Evolutionary conservation across 345 rosid species (phyloP).

Genomic region (Pugionium cornutum): DNA sequence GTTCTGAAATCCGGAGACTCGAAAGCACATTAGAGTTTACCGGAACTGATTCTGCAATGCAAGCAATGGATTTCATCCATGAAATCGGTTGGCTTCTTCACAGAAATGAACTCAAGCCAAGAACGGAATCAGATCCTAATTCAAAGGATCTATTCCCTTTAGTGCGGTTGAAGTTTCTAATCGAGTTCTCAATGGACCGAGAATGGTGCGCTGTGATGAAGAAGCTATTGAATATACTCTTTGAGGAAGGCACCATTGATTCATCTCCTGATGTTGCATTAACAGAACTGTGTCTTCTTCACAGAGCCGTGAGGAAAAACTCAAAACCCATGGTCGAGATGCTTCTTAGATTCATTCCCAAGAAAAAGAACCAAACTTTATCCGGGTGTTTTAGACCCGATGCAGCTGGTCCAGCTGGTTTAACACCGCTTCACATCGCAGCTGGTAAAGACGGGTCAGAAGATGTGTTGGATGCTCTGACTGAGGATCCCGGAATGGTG

Average conservation of each 20-base stretch:
- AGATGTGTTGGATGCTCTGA: slow-evolving; percentile 79
- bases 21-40: slow-evolving; percentile 63
- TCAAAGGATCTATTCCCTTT: slow-evolving; percentile 57
- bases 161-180: slow-evolving; percentile 77
- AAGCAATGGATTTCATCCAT: slow-evolving; percentile 88
- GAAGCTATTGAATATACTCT: slow-evolving; percentile 70
- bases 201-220: slow-evolving; percentile 97
- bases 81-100: slow-evolving; percentile 99
- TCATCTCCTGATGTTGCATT: slow-evolving; percentile 53
- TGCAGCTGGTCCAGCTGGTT: slow-evolving; percentile 84
- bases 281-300: slow-evolving; percentile 83
- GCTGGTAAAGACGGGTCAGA: slow-evolving; percentile 99
- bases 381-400: slow-evolving; percentile 74
- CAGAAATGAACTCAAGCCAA: slow-evolving; percentile 55
- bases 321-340: slow-evolving; percentile 72
- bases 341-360: slow-evolving; percentile 70
- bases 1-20: slow-evolving; percentile 82
- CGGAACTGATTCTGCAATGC: slow-evolving; percentile 66
- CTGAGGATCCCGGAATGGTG: slow-evolving; percentile 89
- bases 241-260: slow-evolving; percentile 67
- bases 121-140: slow-evolving; percentile 60
- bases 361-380: slow-evolving; percentile 12
- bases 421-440: slow-evolving; percentile 98
- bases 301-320: slow-evolving; percentile 93
- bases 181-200: slow-evolving; percentile 91